phyloP scores from a whole-genome alignment of 371 early-diverging fungal species.

The Lichtheimia ramosa region DNA sequence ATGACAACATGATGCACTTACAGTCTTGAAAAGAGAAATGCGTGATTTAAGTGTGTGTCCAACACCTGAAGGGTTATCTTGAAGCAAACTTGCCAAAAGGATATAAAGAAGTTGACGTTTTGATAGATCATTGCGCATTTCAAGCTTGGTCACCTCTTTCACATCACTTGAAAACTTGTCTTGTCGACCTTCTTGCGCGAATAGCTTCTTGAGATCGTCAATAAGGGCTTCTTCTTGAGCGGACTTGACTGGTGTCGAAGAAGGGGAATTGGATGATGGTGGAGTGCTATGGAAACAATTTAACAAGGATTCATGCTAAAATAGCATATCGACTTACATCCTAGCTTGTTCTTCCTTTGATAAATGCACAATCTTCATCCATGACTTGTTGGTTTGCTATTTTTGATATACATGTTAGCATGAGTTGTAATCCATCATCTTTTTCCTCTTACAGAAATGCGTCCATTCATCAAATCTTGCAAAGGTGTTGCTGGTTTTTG shows the following conservation, averaged over 20 bases:
- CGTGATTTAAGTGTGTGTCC: constrained; percentile 29
- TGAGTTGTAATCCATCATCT: background rate
- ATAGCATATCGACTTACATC: constrained; percentile 37
- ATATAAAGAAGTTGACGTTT: constrained; percentile 67
- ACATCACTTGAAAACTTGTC: constrained; percentile 56
- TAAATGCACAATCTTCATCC: constrained; percentile 67
- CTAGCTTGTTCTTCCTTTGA: constrained; percentile 64
- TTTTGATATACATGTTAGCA: background rate
- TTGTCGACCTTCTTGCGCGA: constrained; percentile 26
- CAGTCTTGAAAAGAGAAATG: constrained; percentile 56
- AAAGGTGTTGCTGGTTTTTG: background rate
- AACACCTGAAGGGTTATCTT: constrained; percentile 34
- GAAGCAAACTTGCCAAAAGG: constrained; percentile 58
- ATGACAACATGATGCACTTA: constrained; percentile 27
- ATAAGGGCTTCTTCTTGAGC: constrained; percentile 51
- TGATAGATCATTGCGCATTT: constrained; percentile 74
- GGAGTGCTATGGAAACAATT: background rate
- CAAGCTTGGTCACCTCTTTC: constrained; percentile 74
- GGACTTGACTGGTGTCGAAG: constrained; percentile 22
- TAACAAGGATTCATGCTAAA: background rate
- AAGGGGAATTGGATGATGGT: constrained; percentile 11
- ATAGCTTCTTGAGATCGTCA: constrained; percentile 46
- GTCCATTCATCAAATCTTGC: constrained; percentile 6
- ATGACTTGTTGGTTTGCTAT: constrained; percentile 47
- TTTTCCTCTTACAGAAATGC: background rate